Base-by-base conservation (phyloP, 306 rosid genomes). In the Cucumis sativus region DNA sequence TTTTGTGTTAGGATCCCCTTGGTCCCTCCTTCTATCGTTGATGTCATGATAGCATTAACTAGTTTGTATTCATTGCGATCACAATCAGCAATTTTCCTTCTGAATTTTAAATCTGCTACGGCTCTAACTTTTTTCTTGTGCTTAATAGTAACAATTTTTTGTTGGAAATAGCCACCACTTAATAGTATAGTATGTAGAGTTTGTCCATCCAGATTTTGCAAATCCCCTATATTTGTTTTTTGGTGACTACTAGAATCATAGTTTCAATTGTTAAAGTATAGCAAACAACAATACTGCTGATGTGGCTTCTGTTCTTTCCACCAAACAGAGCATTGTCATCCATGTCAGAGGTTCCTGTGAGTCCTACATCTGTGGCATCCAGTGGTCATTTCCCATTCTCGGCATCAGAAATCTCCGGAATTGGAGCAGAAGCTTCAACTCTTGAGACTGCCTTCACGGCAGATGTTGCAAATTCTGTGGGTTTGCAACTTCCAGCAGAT, bases 371-470 rank as follows among this genome's bases (percentile, higher is more conserved):
- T 47, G 99, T 91, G 40, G 96, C 99, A 80, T 92, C 99, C 14
- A 92, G 97, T 52, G 99, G 99, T 55, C 97, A 92, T 90, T 89
- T 95, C 86, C 97, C 99, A 68, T 95, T 95, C 86, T 86, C 93
- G 8, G 91, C 97, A 30, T 88, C 99, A 10, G 99, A 95, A 58
- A 86, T 95, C 83, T 88, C 97, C 28, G 99, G 96, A 86, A 95
- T 95, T 84, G 98, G 96, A 20, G 78, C 88, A 65, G 97, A 92
- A 72, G 23, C 92, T 40, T 91, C 97, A 0, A 88, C 87, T 60
- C 92, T 95, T 45, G 99, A 92, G 78, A 63, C 93, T 16, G 88
- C 92, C 39, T 95, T 95, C 87, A 90, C 96, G 20, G 89, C 99
- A 47, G 99, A 95, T 61, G 97, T 92, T 77, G 97, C 77, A 7